These are phyloP conservation scores for Stagonosporopsis chrysanthemi DNA, from an alignment of 2,329 filamentous ascomycete species.

Conservation along the genomic window DNA sequence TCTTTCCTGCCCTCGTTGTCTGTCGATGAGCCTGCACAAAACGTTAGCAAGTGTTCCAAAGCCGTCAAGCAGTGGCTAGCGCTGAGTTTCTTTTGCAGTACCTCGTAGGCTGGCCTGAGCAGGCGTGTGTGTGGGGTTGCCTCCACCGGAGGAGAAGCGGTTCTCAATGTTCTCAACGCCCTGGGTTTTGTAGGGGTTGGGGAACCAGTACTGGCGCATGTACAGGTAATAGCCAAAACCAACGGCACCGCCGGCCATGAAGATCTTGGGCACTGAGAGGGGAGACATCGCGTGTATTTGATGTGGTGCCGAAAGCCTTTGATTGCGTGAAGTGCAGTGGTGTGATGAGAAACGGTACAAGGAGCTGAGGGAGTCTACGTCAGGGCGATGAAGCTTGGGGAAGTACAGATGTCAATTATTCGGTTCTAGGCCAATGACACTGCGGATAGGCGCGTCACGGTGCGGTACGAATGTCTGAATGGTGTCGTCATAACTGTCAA, in stretches of 20 bases:
- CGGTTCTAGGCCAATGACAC: slow-evolving; percentile 12
- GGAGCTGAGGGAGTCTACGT: slow-evolving; percentile 8
- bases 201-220: slow-evolving; percentile 50
- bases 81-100: slow-evolving; percentile 23
- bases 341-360: slow-evolving; percentile 10
- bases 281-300: slow-evolving; percentile 36
- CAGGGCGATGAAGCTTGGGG: slow-evolving; percentile 3
- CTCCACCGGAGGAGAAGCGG: slow-evolving; percentile 44
- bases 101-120: slow-evolving; percentile 37
- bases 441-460: slow-evolving; percentile 10
- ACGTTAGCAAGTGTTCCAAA: slow-evolving; percentile 3
- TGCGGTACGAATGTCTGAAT: slow-evolving; percentile 9
- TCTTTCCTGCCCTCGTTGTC: slow-evolving; percentile 35
- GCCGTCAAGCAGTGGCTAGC: neutral
- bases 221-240: slow-evolving; percentile 48
- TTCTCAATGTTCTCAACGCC: slow-evolving; percentile 47
- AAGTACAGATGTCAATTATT: slow-evolving; percentile 8
- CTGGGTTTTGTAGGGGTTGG: slow-evolving; percentile 48
- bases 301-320: slow-evolving; percentile 3
- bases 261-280: slow-evolving; percentile 47
- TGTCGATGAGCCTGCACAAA: slow-evolving; percentile 26
- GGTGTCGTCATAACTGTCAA: slow-evolving; percentile 14
- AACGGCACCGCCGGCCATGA: slow-evolving; percentile 47
- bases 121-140: slow-evolving; percentile 42
- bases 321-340: neutral